Percentiles rank a stretch among this genome's conserved stretches.
phyloP scores from a whole-genome alignment of 2,329 filamentous ascomycete species.

The Xylaria sp. region DNA sequence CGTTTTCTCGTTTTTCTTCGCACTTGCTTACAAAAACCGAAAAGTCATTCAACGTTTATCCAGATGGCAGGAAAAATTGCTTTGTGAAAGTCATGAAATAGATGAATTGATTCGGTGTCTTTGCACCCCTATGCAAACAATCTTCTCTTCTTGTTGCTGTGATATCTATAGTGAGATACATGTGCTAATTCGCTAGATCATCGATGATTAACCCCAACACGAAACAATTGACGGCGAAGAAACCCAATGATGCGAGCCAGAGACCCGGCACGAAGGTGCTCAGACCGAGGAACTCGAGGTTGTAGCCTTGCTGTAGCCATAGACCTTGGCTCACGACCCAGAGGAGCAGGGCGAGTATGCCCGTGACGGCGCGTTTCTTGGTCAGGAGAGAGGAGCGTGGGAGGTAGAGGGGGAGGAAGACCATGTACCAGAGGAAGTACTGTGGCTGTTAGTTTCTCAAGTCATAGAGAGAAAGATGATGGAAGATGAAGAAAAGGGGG shows the following conservation, averaged over 20 bases:
- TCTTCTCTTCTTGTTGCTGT: too few species aligned
- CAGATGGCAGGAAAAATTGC: not conserved
- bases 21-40: too few species aligned
- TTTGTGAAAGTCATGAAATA: too few species aligned
- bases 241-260: conserved; percentile 67
- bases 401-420: conserved; percentile 87
- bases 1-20: too few species aligned
- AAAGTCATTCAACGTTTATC: not conserved
- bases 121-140: too few species aligned
- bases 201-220: conserved; percentile 73
- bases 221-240: conserved; percentile 80
- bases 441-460: conserved; percentile 37
- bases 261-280: conserved; percentile 84
- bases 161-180: too few species aligned
- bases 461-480: too few species aligned
- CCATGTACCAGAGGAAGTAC: conserved; percentile 98
- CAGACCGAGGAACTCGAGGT: conserved; percentile 71
- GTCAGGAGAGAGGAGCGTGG: conserved; percentile 68
- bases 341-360: conserved; percentile 57
- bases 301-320: conserved; percentile 72
- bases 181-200: conserved; percentile 44
- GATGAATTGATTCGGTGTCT: too few species aligned
- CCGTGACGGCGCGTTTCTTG: conserved; percentile 46
- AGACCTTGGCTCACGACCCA: conserved; percentile 73
- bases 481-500: too few species aligned